Conservation (phyloP, 2,329 filamentous ascomycete genomes). For the Trichoderma semiorbis region DNA sequence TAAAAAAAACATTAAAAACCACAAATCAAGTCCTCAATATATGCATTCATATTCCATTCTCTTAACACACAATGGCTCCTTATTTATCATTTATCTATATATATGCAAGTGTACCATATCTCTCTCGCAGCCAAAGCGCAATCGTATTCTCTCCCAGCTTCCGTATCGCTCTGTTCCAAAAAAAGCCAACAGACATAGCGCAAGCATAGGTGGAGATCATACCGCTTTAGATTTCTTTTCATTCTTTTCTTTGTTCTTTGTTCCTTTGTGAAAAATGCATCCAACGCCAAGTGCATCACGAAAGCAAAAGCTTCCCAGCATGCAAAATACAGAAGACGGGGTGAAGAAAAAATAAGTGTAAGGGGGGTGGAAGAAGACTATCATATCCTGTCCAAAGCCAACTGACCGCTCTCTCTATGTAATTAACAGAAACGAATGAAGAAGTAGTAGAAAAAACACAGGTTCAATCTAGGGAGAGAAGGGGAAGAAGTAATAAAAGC, state of each 20-base stretch:
- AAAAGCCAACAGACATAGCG: background rate
- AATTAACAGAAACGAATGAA: slow-evolving; percentile 12
- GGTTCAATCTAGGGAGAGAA: background rate
- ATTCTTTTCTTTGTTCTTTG: background rate
- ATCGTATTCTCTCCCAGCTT: background rate
- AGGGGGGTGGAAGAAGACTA: background rate
- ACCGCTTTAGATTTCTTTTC: background rate
- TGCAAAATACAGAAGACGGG: background rate
- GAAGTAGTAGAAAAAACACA: background rate
- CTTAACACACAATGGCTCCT: background rate
- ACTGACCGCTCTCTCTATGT: slow-evolving; percentile 12
- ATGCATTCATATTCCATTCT: background rate
- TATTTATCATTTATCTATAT: background rate
- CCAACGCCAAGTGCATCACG: slow-evolving; percentile 17
- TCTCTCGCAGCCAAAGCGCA: background rate
- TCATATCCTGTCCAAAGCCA: slow-evolving; percentile 17
- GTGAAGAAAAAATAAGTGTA: background rate
- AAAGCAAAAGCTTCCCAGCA: background rate
- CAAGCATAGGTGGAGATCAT: background rate
- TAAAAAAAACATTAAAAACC: background rate
- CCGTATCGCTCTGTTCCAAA: background rate
- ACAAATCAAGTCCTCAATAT: background rate
- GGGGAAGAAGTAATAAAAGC: background rate
- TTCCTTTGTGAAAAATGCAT: slow-evolving; percentile 12
- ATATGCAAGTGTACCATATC: background rate